Conservation (phyloP, 139 green algal genomes). For the Axilococcus clingmanii region DNA sequence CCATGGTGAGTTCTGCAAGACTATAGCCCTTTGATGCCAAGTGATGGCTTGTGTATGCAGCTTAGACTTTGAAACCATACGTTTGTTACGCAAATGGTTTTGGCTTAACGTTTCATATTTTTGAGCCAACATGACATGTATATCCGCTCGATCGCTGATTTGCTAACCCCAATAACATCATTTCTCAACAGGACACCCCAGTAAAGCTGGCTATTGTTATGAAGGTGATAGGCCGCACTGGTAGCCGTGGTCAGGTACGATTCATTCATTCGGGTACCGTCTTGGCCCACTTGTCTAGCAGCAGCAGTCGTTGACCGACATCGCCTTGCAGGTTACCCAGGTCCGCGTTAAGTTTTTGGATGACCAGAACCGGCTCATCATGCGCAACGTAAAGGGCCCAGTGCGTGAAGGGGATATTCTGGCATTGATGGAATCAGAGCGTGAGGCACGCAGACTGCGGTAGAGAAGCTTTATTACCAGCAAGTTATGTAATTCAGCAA, state of each 20-base stretch:
- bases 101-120: too few relatives aligned
- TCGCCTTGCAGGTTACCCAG: too few relatives aligned
- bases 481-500: too few relatives aligned
- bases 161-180: too few relatives aligned
- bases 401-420: conserved; percentile 99
- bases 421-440: conserved; percentile 97
- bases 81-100: too few relatives aligned
- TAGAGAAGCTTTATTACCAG: conserved; percentile 27
- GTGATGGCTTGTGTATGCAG: too few relatives aligned
- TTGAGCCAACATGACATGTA: too few relatives aligned
- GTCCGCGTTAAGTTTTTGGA: conserved; percentile 99
- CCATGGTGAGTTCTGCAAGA: too few relatives aligned
- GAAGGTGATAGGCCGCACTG: conserved; percentile 98
- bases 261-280: too few relatives aligned
- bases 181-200: conserved; percentile 74
- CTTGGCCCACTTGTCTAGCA: conserved; percentile 30
- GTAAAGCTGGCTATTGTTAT: conserved; percentile 98
- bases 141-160: too few relatives aligned
- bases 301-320: conserved; percentile 36
- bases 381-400: conserved; percentile 99
- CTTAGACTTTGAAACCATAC: too few relatives aligned
- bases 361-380: conserved; percentile 96
- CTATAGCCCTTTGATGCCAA: too few relatives aligned
- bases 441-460: conserved; percentile 88
- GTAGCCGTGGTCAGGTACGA: conserved; percentile 94